phyloP scores from a whole-genome alignment of 192 early-diverging fungal species.

The Linderina pennispora region DNA sequence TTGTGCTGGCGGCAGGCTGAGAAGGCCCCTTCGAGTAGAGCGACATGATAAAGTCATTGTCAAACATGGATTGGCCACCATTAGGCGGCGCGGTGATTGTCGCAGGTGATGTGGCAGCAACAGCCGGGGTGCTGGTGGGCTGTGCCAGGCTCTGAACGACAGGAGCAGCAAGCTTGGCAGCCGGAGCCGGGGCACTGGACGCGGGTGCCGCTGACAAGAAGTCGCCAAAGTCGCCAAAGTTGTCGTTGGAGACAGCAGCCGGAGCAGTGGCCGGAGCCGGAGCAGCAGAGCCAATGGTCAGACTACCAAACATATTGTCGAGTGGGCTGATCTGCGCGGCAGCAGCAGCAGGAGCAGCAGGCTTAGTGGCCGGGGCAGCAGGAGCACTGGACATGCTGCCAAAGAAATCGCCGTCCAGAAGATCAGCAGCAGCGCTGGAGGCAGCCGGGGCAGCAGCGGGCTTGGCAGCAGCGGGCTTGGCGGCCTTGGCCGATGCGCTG shows the following conservation, averaged over 20 bases:
- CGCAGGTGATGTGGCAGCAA: not conserved
- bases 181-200: not conserved
- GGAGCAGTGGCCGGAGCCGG: conserved; percentile 6
- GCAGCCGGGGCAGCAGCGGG: conserved; percentile 5
- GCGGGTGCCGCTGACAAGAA: conserved; percentile 26
- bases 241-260: conserved; percentile 18
- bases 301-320: conserved; percentile 23
- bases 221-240: conserved; percentile 50
- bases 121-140: conserved; percentile 8
- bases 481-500: not conserved
- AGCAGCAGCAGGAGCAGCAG: conserved; percentile 2
- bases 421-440: conserved; percentile 3
- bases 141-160: no score
- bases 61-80: conserved; percentile 23
- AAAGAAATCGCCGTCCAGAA: conserved; percentile 27
- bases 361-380: not conserved
- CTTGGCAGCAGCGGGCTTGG: conserved; percentile 3
- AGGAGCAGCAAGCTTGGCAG: not conserved
- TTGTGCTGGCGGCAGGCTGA: not conserved
- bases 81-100: not conserved
- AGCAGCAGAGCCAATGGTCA: conserved; percentile 12
- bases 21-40: conserved; percentile 25
- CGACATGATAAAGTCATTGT: conserved; percentile 48
- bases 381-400: conserved; percentile 1
- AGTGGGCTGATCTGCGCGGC: conserved; percentile 1